phyloP scores from a whole-genome alignment of 2,329 filamentous ascomycete species.

The Stachybotrys chartarum region DNA sequence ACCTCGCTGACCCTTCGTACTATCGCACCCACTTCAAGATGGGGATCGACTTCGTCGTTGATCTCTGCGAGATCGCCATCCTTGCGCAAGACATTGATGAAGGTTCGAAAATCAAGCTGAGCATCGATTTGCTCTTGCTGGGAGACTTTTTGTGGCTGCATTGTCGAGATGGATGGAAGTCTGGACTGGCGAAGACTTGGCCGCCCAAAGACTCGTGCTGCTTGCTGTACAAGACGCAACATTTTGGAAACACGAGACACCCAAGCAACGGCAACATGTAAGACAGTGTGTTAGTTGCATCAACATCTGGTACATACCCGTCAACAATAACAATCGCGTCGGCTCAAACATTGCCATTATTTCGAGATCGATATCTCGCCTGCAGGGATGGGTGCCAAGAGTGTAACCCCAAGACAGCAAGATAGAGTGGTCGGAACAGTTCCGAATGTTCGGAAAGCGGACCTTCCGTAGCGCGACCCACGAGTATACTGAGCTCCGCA shows the following conservation, averaged over 20 bases:
- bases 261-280: too few relatives aligned
- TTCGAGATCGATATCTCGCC: too few relatives aligned
- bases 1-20: constrained; percentile 36
- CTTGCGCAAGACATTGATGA: constrained; percentile 32
- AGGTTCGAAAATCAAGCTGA: constrained; percentile 34
- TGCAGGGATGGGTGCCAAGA: too few relatives aligned
- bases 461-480: background rate
- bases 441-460: background rate
- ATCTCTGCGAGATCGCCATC: constrained; percentile 39
- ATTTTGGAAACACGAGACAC: too few relatives aligned
- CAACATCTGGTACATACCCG: too few relatives aligned
- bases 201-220: too few relatives aligned
- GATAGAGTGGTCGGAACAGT: background rate
- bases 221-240: too few relatives aligned
- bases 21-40: constrained; percentile 40
- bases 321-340: too few relatives aligned
- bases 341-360: too few relatives aligned
- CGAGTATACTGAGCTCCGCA: too few relatives aligned
- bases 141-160: background rate
- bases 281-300: too few relatives aligned
- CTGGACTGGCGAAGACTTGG: background rate
- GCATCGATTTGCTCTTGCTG: background rate
- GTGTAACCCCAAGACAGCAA: background rate
- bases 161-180: background rate
- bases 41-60: constrained; percentile 30